phyloP scores from a whole-genome alignment of 306 rosid genomes.

The Vigna unguiculata region DNA sequence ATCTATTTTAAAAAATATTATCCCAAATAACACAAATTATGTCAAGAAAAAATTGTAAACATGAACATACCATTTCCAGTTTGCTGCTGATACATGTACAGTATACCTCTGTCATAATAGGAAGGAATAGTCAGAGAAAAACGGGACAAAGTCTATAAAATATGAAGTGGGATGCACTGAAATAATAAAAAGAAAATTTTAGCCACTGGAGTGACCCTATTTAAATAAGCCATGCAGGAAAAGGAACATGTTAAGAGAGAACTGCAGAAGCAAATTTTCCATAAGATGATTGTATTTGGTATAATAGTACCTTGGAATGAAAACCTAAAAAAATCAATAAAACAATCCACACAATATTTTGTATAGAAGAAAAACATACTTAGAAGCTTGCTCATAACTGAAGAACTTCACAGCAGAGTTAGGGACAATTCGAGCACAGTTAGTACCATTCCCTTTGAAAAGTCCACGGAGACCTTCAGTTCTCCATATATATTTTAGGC shows the following conservation, averaged over 20 bases:
- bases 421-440: conserved; percentile 97
- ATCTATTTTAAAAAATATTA: background rate
- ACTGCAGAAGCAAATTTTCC: background rate
- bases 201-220: conserved; percentile 2
- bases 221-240: conserved; percentile 17
- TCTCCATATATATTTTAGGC: conserved; percentile 94
- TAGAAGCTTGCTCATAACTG: conserved; percentile 98
- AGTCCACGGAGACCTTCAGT: conserved; percentile 95
- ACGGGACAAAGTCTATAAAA: background rate
- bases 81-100: conserved; percentile 71
- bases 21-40: conserved; percentile 23
- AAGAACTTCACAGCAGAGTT: conserved; percentile 98
- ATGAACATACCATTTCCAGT: conserved; percentile 83
- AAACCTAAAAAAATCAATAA: conserved; percentile 11
- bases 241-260: background rate
- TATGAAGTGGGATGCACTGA: conserved; percentile 8
- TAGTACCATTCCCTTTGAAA: conserved; percentile 96
- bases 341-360: conserved; percentile 5
- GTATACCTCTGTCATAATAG: conserved; percentile 73
- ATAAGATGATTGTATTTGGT: conserved; percentile 19
- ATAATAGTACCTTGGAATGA: conserved; percentile 24
- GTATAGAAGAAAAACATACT: conserved; percentile 59
- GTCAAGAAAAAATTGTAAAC: conserved; percentile 9
- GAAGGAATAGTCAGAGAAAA: conserved; percentile 44
- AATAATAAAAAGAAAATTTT: conserved; percentile 22